phyloP scores from a whole-genome alignment of 2,329 filamentous ascomycete species.

The Pseudogymnoascus pannorum region DNA sequence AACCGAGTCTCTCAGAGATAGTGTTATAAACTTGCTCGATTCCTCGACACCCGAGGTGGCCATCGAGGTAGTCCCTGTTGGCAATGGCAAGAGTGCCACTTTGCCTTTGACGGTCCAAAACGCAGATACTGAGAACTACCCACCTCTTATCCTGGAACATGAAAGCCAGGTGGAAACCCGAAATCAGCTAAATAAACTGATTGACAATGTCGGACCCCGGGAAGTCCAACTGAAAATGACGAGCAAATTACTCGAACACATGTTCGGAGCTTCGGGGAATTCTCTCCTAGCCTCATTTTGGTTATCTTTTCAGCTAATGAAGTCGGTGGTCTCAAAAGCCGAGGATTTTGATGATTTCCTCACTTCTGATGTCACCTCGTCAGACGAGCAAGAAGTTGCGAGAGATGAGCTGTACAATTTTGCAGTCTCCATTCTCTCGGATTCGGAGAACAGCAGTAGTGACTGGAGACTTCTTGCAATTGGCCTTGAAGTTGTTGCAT shows the following conservation, averaged over 20 bases:
- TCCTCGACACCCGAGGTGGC: constrained; percentile 19
- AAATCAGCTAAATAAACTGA: constrained; percentile 49
- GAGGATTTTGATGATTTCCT: constrained; percentile 60
- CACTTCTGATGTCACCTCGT: constrained; percentile 40
- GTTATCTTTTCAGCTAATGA: constrained; percentile 68
- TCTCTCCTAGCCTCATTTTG: constrained; percentile 67
- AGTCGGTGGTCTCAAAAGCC: constrained; percentile 44
- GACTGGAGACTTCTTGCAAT: constrained; percentile 74
- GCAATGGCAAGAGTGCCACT: constrained; percentile 22
- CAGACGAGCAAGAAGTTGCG: constrained; percentile 37
- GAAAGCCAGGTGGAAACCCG: constrained; percentile 60
- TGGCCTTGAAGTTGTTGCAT: constrained; percentile 71
- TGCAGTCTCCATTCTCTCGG: constrained; percentile 54
- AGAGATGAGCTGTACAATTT: constrained; percentile 63
- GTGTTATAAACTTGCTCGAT: constrained; percentile 42
- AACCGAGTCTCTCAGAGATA: constrained; percentile 64
- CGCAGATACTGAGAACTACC: constrained; percentile 37
- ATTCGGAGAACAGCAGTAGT: constrained; percentile 38
- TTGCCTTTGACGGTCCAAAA: constrained; percentile 23
- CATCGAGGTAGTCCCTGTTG: constrained; percentile 18
- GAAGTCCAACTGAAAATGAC: constrained; percentile 55
- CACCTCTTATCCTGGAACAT: constrained; percentile 53
- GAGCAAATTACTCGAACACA: constrained; percentile 55
- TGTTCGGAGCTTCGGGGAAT: constrained; percentile 50
- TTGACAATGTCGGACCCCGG: constrained; percentile 47